Conservation (phyloP, 2,329 filamentous ascomycete species). For the Triangularia verruculosa region DNA sequence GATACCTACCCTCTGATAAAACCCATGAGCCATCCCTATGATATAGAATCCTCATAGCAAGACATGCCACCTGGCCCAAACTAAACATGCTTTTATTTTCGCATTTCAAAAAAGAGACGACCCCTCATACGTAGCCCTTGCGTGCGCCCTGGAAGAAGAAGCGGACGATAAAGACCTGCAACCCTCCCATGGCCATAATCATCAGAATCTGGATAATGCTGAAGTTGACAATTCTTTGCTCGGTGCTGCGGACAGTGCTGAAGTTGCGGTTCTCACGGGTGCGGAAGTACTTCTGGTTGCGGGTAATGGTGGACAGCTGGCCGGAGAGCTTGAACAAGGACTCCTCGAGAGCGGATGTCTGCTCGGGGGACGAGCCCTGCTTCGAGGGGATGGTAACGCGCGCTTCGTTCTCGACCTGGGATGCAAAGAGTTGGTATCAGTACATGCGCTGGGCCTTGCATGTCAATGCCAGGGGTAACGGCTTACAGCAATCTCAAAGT, state of each 20-base stretch:
- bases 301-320: conserved; percentile 87
- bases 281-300: conserved; percentile 99
- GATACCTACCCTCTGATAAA: not conserved
- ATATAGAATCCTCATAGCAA: conserved; percentile 18
- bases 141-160: conserved; percentile 92
- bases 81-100: conserved; percentile 4
- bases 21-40: conserved; percentile 4
- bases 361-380: conserved; percentile 83
- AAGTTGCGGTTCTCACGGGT: conserved; percentile 99
- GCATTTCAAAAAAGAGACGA: not conserved
- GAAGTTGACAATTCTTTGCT: conserved; percentile 95
- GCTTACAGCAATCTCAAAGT: conserved; percentile 91
- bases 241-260: conserved; percentile 93
- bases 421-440: conserved; percentile 12
- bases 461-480: not conserved
- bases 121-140: conserved; percentile 64
- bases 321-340: conserved; percentile 92
- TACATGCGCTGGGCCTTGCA: not conserved
- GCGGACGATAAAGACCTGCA: conserved; percentile 95
- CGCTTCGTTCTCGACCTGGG: conserved; percentile 83
- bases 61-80: conserved; percentile 22
- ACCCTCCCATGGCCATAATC: conserved; percentile 89
- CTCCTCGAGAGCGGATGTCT: conserved; percentile 85
- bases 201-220: conserved; percentile 87
- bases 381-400: conserved; percentile 81